Conservation (phyloP, 768 basidiomycete species). For the Kwoniella heveanensis region DNA sequence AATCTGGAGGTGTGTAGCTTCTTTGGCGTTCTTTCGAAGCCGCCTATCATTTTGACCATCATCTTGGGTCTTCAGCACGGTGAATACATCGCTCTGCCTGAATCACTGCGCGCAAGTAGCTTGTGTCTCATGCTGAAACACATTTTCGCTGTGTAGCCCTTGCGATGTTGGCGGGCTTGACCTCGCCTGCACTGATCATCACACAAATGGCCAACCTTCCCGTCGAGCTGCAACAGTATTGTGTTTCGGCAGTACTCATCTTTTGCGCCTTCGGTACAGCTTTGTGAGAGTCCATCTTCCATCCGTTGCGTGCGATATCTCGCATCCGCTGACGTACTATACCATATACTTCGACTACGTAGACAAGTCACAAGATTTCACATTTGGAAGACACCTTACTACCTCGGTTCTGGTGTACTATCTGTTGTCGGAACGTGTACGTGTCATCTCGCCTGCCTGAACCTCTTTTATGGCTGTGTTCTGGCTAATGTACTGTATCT, state of each 20-base stretch:
- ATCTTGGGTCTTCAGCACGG: slow-evolving; percentile 6
- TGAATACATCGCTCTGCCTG: too few relatives aligned
- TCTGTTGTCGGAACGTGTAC: slow-evolving; percentile 67
- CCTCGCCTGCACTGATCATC: slow-evolving; percentile 2
- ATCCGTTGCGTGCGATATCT: too few relatives aligned
- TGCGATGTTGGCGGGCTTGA: slow-evolving; percentile 3
- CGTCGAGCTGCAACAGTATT: slow-evolving; percentile 8
- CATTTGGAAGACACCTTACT: slow-evolving; percentile 60
- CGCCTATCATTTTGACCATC: slow-evolving; percentile 3
- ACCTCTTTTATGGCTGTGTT: too few relatives aligned
- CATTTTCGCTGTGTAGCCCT: too few relatives aligned
- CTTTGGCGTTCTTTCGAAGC: slow-evolving; percentile 2
- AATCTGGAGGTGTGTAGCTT: not conserved
- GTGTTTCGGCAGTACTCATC: slow-evolving; percentile 7
- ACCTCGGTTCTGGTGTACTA: slow-evolving; percentile 74
- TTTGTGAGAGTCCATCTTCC: not conserved
- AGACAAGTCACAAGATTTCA: slow-evolving; percentile 8
- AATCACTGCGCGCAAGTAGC: too few relatives aligned
- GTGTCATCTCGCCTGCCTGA: not conserved
- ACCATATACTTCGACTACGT: not conserved
- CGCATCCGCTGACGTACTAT: too few relatives aligned
- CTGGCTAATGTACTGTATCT: slow-evolving; percentile 1
- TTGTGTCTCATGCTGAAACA: too few relatives aligned
- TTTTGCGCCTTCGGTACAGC: slow-evolving; percentile 10
- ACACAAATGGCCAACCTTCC: not conserved